These are phyloP conservation scores for Phytopythium mirpurense DNA, from an alignment of 352 stramenopile genomes.

Conservation along the genomic window DNA sequence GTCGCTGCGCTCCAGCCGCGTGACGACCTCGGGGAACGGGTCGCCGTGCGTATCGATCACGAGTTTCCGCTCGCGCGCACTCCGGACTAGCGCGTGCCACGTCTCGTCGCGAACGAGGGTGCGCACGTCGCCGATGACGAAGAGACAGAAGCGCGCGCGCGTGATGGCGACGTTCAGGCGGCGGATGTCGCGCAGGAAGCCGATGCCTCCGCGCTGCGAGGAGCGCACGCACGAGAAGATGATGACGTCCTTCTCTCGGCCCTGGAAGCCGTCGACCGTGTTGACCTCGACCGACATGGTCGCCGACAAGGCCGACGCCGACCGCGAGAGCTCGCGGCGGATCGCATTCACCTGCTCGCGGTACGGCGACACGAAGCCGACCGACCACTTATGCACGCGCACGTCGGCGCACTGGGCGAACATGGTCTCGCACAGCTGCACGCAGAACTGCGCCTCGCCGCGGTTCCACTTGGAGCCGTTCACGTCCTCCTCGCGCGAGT, in stretches of 20 bases:
- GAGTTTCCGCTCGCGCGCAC: conserved; percentile 56
- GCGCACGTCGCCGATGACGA: conserved; percentile 77
- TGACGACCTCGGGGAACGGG: conserved; percentile 33
- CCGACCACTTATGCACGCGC: conserved; percentile 65
- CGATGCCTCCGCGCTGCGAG: conserved; percentile 72
- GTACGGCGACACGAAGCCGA: conserved; percentile 99
- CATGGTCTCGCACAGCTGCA: conserved; percentile 66
- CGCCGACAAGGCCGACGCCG: conserved; percentile 24
- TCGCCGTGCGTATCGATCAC: conserved; percentile 47
- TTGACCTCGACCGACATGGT: conserved; percentile 91
- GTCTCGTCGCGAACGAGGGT: conserved; percentile 75
- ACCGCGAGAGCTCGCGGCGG: conserved; percentile 56
- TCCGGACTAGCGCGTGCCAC: conserved; percentile 74
- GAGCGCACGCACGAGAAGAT: conserved; percentile 96
- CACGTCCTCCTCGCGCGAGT: conserved; percentile 68
- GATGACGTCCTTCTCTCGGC: conserved; percentile 98
- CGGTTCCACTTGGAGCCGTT: conserved; percentile 82
- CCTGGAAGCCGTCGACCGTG: conserved; percentile 98
- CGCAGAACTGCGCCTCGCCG: conserved; percentile 70
- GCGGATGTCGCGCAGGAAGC: conserved; percentile 88
- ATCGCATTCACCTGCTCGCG: conserved; percentile 91
- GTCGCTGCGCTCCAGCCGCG: conserved; percentile 33
- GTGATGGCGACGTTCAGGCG: conserved; percentile 90
- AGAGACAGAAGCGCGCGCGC: conserved; percentile 83
- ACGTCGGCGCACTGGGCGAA: conserved; percentile 53